Evolutionary conservation across 306 rosid species (phyloP), one percentile per base, ranked within the genome.

Genomic region (Pyrus pyrifolia): DNA sequence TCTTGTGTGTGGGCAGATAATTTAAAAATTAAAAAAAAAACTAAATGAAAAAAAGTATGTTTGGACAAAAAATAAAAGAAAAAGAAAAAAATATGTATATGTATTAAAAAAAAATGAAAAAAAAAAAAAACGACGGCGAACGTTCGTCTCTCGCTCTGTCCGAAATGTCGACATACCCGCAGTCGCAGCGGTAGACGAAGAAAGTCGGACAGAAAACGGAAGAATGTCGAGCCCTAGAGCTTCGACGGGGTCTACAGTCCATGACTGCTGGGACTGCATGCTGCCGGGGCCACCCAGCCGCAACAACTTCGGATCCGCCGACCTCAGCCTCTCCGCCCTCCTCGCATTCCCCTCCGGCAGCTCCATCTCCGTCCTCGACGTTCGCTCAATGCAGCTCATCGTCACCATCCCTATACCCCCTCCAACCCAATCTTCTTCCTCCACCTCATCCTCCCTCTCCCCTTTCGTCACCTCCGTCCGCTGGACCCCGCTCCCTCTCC

Each of bases 281-380:
- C 98, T 96, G 7, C 99, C 99, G 3, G 96, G 93, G n/a, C 96
- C 99, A 35, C 86, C 98, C 8, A 85, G 80, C 65, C 93, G 98
- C 76, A 91, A 63, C 97, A 96, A 96, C 87, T 86, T 96, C 35
- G 97, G 98, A 89, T 90, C 98, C 78, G 88, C 88, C 61, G 98
- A 96, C 85, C 85, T 92, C 60, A 88, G 90, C 70, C 38, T 91
- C 15, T 84, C 96, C 21, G 98, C 91, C 49, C 98, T 96, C 74
- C 84, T 96, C 45, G 98, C 98, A 4, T 96, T 89, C 83, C 88
- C 98, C 13, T 77, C 98, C 57, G 97, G 98, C 53, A 91, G 98
- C 81, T 89, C 98, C 73, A 76, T 96, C 71, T 87, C 98, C 77
- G 83, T 92, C 87, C 51, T 96, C 78, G 98, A 92, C 79, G 76